These are phyloP conservation scores for Entomophthora muscae DNA, from an alignment of 371 early-diverging fungal genomes.

Conservation along the genomic window DNA sequence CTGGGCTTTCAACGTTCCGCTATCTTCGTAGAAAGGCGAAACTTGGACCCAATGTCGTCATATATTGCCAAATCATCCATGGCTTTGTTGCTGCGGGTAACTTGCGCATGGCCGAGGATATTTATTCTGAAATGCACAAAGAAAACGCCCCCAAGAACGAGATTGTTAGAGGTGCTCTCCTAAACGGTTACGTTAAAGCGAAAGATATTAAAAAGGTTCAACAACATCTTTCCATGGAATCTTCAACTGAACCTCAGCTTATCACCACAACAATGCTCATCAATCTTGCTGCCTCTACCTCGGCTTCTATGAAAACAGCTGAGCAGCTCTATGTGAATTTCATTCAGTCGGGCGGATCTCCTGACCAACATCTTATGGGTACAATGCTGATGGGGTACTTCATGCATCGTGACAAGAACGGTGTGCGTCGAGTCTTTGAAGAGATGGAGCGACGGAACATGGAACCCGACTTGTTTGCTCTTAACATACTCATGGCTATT, in stretches of 20 bases:
- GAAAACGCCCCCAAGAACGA: neutral
- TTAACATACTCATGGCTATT: neutral
- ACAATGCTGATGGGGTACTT: neutral
- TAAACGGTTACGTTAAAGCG: neutral
- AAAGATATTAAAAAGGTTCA: neutral
- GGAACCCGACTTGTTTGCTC: neutral
- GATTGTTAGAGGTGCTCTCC: neutral
- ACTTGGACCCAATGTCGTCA: neutral
- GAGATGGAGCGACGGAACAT: neutral
- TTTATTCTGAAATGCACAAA: neutral
- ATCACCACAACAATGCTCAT: neutral
- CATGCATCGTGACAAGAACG: neutral
- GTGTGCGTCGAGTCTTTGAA: neutral
- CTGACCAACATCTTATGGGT: neutral
- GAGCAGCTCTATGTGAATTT: neutral
- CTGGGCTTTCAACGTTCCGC: neutral
- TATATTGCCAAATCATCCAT: neutral
- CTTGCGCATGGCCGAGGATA: neutral
- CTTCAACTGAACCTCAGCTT: neutral
- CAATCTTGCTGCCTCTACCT: neutral
- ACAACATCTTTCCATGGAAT: neutral
- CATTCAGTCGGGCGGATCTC: neutral
- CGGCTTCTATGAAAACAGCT: neutral
- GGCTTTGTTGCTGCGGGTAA: neutral
- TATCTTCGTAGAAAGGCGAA: neutral